Percentiles rank a stretch among this genome's conserved stretches.
These are phyloP conservation scores for Podospora pseudoanserina DNA, from an alignment of 495 filamentous ascomycete species.

Conservation along the genomic window DNA sequence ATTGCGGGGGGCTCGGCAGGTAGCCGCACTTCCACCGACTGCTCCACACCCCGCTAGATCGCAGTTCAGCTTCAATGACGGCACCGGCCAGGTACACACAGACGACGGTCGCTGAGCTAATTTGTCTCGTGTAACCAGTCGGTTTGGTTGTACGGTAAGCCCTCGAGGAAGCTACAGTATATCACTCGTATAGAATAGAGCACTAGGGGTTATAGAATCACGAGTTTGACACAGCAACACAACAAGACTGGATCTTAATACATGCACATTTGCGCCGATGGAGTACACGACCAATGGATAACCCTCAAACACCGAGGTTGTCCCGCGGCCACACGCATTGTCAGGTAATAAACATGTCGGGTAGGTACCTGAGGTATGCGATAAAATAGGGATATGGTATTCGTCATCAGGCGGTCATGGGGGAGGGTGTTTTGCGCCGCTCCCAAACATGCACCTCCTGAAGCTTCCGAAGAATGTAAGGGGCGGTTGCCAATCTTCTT, in stretches of 20 bases:
- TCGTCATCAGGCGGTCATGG: background rate
- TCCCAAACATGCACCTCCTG: background rate
- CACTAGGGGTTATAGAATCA: background rate
- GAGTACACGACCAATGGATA: background rate
- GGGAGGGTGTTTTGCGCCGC: background rate
- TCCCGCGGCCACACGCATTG: background rate
- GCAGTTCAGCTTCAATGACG: conserved; percentile 3
- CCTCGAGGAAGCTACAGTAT: background rate
- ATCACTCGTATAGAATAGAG: background rate
- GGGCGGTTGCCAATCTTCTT: background rate
- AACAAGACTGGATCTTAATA: background rate
- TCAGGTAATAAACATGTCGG: background rate
- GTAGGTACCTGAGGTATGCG: background rate
- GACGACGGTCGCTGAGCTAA: background rate
- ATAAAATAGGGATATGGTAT: background rate
- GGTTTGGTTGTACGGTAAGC: background rate
- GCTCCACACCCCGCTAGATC: conserved; percentile 3
- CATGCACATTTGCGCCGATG: background rate
- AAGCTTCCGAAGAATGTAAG: background rate
- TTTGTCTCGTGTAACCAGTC: background rate
- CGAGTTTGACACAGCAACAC: background rate
- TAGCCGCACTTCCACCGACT: background rate
- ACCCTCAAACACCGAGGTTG: background rate
- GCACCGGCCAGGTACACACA: background rate
- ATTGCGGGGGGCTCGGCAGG: conserved; percentile 10